Base-by-base conservation (phyloP, 1,139 yeast genomes). In the Meyerozyma elateridarum region DNA sequence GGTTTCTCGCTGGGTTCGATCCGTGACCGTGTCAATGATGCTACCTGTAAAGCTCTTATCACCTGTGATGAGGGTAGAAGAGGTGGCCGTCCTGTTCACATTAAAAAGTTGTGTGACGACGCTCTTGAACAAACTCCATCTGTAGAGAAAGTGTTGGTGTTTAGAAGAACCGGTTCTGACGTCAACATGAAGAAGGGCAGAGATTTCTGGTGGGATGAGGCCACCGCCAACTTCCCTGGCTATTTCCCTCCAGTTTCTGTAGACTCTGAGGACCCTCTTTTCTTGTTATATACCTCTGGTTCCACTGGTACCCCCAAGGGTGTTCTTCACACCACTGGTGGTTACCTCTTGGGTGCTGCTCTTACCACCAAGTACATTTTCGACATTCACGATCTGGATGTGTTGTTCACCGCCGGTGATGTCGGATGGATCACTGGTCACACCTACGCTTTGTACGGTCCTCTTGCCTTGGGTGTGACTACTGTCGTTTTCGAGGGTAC, bases 401-500 rank as follows among this genome's bases (percentile, higher is more conserved):
- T 84, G 34, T 70, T 91, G 40, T 91, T 91, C 72, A 89, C 97
- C 33, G 96, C 97, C 34, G 97, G 97, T 59, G 98, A 91, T 61
- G 95, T 91, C 34, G 98, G 98, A 59, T 91, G 98, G 98, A 91
- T 91, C 56, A 91, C 98, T 25, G 98, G 98, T 49, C 98, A 91
- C 64, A 83, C 97, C 22, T 91, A 91, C 54, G 96, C 95, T 22
- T 70, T 89, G 40, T 91, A 91, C 57, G 97, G 97, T 42, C 97
- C 98, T 36, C 75, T 91, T 51, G 62, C 78, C 32, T 70, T 87
- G 37, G 98, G 98, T 59, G 80, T 87, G 37, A 84, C 97, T 34
- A 79, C 96, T 21, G 78, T 91, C 43, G 87, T 91, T 40, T 91
- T 91, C 52, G 98, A 91, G 69, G 95, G 96, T 43, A 91, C 98